phyloP scores from a whole-genome alignment of 768 basidiomycete genomes.

The Omphalotus guepiniiformis region DNA sequence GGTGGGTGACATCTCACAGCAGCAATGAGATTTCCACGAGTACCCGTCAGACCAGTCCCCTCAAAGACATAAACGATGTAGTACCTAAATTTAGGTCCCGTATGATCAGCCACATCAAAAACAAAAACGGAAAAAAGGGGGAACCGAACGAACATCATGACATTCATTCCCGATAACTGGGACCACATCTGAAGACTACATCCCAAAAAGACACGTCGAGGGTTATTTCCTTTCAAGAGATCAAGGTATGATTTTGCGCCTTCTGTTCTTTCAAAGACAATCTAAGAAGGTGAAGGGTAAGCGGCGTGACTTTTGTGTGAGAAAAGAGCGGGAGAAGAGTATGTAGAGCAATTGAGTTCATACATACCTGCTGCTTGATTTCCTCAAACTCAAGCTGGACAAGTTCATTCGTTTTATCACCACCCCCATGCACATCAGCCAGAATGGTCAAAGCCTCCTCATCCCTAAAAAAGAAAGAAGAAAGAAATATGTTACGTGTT shows the following conservation, averaged over 20 bases:
- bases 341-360: no score
- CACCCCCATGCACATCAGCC: conserved; percentile 69
- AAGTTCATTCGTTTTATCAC: conserved; percentile 52
- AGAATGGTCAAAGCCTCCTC: conserved; percentile 67
- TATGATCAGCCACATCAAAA: background rate
- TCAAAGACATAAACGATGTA: conserved; percentile 70
- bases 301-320: no score
- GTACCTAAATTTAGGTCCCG: conserved; percentile 38
- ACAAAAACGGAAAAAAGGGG: background rate
- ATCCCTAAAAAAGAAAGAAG: conserved; percentile 27
- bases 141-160: conserved; percentile 60
- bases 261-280: conserved; percentile 58
- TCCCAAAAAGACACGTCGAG: conserved; percentile 69
- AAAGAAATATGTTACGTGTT: background rate
- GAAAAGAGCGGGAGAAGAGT: no score
- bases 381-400: conserved; percentile 70
- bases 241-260: conserved; percentile 71
- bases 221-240: conserved; percentile 59
- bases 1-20: conserved; percentile 25
- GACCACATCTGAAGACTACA: conserved; percentile 77
- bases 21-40: conserved; percentile 71
- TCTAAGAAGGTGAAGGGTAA: conserved; percentile 23
- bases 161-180: conserved; percentile 73
- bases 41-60: conserved; percentile 72
- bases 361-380: conserved; percentile 45